Evolutionary conservation across 2,329 filamentous ascomycete genomes (phyloP), one percentile per base, ranked within the genome.

Genomic region (Didymella pomorum): DNA sequence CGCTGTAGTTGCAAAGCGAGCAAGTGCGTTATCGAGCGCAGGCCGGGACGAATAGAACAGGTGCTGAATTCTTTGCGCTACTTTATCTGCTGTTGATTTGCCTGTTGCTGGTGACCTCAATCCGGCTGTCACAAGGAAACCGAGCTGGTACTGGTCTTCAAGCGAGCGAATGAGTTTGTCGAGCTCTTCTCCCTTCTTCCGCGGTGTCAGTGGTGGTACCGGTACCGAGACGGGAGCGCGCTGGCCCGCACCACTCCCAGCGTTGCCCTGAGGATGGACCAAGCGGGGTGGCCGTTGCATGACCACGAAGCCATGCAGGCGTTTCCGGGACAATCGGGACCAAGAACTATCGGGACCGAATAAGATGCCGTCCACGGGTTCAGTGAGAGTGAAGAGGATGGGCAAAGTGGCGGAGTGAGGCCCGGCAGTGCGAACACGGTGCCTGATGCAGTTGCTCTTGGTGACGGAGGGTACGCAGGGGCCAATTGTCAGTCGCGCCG

Each of bases 21-120:
- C 35, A 2, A 74, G 26, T 4, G 54, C 60, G 8, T 62, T 9
- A 6, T 72, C 8, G 16, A 76, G 60, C 2, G 58, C 57, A 23
- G 56, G 9, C 8, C 28, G n/a, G 16, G 51, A 21, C 0, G 52
- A 52, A 9, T 48, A 76, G 51, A 64, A 71, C 0, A 72, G 52
- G 6, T 23, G 46, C 28, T 72, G 53, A 21, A 78, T 63, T 8
- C 46, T 26, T 0, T 41, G 52, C 18, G 57, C 64, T 2, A 69
- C 56, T 16, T 58, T 64, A 3, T 70, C 66, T 6, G 56, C 51
- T 7, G 52, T 39, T 3, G 47, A 50, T 12, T 43, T 46, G 11
- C 41, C 52, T 29, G 46, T 64, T 10, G 39, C 54, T 2, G 73
- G 74, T 2, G 73, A 74, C 63, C 66, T 69, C 3, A n/a, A 54